Evolutionary conservation across 352 stramenopile genomes (phyloP), one percentile per base, ranked within the genome.

Genomic region (Thalassiosira livingstoniorum): DNA sequence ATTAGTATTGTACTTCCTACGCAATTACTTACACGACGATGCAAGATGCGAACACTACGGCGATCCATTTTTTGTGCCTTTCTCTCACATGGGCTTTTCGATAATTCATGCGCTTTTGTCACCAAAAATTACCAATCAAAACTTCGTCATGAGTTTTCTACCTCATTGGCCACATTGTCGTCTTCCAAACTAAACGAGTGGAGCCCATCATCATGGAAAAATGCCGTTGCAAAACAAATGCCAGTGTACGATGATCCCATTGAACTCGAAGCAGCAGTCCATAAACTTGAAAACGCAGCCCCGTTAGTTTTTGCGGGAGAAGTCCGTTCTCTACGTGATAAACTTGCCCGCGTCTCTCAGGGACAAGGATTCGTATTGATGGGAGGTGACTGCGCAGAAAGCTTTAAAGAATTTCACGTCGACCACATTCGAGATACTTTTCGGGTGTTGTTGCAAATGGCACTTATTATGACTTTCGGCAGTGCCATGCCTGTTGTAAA

Each of bases 311-410:
- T 98, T 76, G 96, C 98, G 68, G 96, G 95, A 68, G 97, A 99
- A 90, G 97, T 99, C 27, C 94, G 97, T 58, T 86, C 78, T 18
- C 80, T 95, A 21, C 91, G 94, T 62, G 92, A 96, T 79, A 92
- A 98, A 71, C 81, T 99, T 57, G 96, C 96, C 0, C 95, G 97
- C 51, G 97, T 98, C 21, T 97, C 96, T 25, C 93, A 96, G 67
- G 97, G 97, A 55, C 97, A 99, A 87, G 96, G 97, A 69, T 99
- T 99, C 86, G 85, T 99, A 57, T 90, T 99, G 68, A 98, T 99
- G 92, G 98, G 97, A 53, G 98, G 98, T 18, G 98, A 99, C 92
- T 99, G 97, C 88, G 97, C 98, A 55, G 98, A 99, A 92, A 93
- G 94, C 37, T 99, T 99, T 89, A 94, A 98, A 63, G 91, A 96